A percentile compares a stretch with the other conserved stretches of the same genome.
Conservation (phyloP, 2,329 filamentous ascomycete genomes). For the Metarhizium album region DNA sequence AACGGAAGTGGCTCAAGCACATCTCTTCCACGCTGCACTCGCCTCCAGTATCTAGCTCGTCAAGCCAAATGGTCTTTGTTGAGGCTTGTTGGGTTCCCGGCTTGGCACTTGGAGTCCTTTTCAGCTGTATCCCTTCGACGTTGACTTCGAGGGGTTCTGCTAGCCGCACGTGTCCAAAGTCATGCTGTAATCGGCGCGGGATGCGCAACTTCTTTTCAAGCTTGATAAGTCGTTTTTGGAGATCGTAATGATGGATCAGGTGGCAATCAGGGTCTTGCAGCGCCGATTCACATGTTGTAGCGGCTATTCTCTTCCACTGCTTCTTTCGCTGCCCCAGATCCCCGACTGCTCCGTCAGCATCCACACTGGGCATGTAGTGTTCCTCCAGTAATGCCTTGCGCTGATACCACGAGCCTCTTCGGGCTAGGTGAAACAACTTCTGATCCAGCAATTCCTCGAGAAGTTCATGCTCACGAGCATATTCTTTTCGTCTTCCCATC, state of each 20-base stretch:
- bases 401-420: slow-evolving; percentile 89
- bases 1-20: slow-evolving; percentile 80
- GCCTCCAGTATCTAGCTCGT: slow-evolving; percentile 55
- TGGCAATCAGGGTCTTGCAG: slow-evolving; percentile 85
- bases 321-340: slow-evolving; percentile 53
- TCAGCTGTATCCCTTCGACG: slow-evolving; percentile 68
- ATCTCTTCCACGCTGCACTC: slow-evolving; percentile 89
- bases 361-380: slow-evolving; percentile 72
- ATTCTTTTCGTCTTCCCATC: slow-evolving; percentile 70
- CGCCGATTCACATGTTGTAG: slow-evolving; percentile 73
- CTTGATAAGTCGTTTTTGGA: slow-evolving; percentile 89
- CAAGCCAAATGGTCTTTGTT: slow-evolving; percentile 79
- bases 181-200: slow-evolving; percentile 77
- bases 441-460: slow-evolving; percentile 68
- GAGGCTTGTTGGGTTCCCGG: slow-evolving; percentile 32
- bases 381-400: slow-evolving; percentile 90
- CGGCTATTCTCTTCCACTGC: slow-evolving; percentile 68
- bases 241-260: slow-evolving; percentile 83
- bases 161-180: slow-evolving; percentile 79
- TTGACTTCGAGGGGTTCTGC: slow-evolving; percentile 64
- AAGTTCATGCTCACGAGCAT: slow-evolving; percentile 64
- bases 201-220: slow-evolving; percentile 77
- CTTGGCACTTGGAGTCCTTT: slow-evolving; percentile 40
- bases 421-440: slow-evolving; percentile 71
- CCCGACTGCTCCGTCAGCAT: slow-evolving; percentile 26